Percentiles rank a stretch among this genome's conserved stretches.
phyloP scores from a whole-genome alignment of 257 asterid species.

The Cynanchum wilfordii region DNA sequence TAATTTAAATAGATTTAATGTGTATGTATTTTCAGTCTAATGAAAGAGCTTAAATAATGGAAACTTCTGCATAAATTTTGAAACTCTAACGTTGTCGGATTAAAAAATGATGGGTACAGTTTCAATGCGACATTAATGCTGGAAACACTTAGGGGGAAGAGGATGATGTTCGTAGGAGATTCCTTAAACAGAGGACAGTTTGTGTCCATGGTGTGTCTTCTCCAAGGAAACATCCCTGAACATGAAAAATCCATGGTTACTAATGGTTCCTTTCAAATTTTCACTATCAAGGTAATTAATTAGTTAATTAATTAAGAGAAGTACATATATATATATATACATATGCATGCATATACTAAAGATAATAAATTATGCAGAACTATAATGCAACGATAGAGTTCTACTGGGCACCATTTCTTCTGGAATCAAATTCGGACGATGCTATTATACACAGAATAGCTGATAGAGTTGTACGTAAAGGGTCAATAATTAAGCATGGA shows the following conservation, averaged over 20 bases:
- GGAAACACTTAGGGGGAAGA: conserved; percentile 61
- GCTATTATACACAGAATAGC: conserved; percentile 44
- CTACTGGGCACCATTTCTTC: conserved; percentile 84
- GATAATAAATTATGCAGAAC: conserved; percentile 32
- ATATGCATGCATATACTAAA: background rate
- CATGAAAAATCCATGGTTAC: conserved; percentile 50
- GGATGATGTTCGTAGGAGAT: conserved; percentile 77
- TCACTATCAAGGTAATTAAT: conserved; percentile 60
- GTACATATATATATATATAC: no score
- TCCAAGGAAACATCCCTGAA: conserved; percentile 45
- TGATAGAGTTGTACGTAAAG: conserved; percentile 55
- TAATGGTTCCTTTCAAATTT: conserved; percentile 41
- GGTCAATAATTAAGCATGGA: conserved; percentile 63
- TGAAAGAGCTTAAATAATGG: no score
- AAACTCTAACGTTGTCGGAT: background rate
- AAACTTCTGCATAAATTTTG: no score
- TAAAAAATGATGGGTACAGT: conserved; percentile 27
- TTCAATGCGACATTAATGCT: conserved; percentile 68
- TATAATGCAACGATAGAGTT: conserved; percentile 70
- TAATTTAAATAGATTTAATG: no score
- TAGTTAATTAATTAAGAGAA: background rate
- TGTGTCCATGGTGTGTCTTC: conserved; percentile 69
- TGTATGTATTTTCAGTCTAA: no score
- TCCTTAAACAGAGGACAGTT: conserved; percentile 70
- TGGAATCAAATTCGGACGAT: conserved; percentile 82